These are phyloP conservation scores for Rhizopogon vinicolor DNA, from an alignment of 768 basidiomycete species.

Conservation along the genomic window DNA sequence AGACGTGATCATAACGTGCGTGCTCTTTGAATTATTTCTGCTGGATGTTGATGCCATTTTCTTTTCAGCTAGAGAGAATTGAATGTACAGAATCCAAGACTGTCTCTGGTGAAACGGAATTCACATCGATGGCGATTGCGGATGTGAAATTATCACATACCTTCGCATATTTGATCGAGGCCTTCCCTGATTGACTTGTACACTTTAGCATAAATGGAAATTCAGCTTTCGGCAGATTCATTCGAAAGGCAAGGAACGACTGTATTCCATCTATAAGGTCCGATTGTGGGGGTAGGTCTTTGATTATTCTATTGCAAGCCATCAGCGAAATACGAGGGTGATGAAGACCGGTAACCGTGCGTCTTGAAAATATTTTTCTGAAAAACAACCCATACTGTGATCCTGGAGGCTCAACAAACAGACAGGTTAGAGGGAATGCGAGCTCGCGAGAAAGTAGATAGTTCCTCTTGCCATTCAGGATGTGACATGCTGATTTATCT, in stretches of 20 bases:
- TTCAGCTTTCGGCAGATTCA: too few relatives aligned
- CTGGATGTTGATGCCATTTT: constrained; percentile 1
- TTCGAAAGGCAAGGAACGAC: neutral
- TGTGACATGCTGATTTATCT: constrained; percentile 7
- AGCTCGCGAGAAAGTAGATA: too few relatives aligned
- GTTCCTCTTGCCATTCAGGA: too few relatives aligned
- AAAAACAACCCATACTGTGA: too few relatives aligned
- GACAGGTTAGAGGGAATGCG: too few relatives aligned
- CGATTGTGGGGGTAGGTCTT: neutral
- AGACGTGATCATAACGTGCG: constrained; percentile 58
- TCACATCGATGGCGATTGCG: neutral
- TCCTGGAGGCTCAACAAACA: too few relatives aligned
- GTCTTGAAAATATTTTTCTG: too few relatives aligned
- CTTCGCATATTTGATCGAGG: neutral
- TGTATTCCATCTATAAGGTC: neutral
- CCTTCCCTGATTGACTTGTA: neutral
- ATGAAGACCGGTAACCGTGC: too few relatives aligned
- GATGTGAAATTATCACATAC: neutral
- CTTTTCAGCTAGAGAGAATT: constrained; percentile 19
- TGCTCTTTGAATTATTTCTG: constrained; percentile 10
- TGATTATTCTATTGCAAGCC: too few relatives aligned
- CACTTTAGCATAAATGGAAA: too few relatives aligned
- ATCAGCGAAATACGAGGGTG: neutral
- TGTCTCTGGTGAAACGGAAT: constrained; percentile 16
- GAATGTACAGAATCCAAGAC: constrained; percentile 12